Percentiles rank a stretch among this genome's conserved stretches.
Evolutionary conservation across 768 basidiomycete genomes (phyloP).

Genomic region (Tricholoma hemisulphureum): DNA sequence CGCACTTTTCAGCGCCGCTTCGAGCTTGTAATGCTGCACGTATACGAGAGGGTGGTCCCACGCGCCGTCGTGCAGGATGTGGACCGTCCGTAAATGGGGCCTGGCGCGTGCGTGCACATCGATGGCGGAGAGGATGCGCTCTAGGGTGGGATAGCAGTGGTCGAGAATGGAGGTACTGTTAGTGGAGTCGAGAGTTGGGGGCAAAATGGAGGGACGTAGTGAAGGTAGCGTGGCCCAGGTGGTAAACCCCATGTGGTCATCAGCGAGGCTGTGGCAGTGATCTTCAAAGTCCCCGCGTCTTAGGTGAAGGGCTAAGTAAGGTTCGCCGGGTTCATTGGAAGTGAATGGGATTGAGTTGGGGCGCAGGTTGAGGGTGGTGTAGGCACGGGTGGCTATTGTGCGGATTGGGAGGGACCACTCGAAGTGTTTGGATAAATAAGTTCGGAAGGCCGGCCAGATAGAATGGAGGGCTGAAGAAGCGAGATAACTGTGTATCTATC

Average conservation of each 20-base stretch:
- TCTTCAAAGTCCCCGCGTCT: conserved; percentile 46
- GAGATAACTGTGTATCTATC: conserved; percentile 31
- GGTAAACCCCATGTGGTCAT: conserved; percentile 38
- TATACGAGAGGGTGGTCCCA: conserved; percentile 47
- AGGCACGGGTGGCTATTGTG: conserved; percentile 34
- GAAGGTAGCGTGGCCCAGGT: conserved; percentile 49
- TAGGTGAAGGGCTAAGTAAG: conserved; percentile 48
- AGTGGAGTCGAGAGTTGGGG: conserved; percentile 35
- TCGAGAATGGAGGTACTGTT: conserved; percentile 38
- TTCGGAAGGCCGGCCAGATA: conserved; percentile 41
- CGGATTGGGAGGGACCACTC: conserved; percentile 40
- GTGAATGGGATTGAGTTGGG: conserved; percentile 16
- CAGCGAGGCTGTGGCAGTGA: conserved; percentile 39
- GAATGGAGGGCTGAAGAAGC: conserved; percentile 37
- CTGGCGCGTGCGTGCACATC: conserved; percentile 32
- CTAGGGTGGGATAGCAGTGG: conserved; percentile 45
- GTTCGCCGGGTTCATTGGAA: conserved; percentile 20
- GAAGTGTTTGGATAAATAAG: conserved; percentile 39
- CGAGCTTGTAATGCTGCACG: conserved; percentile 40
- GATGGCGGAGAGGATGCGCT: conserved; percentile 41
- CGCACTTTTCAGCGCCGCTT: conserved; percentile 34
- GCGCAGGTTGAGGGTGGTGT: conserved; percentile 33
- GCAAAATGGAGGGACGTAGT: conserved; percentile 28
- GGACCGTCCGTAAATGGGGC: conserved; percentile 38
- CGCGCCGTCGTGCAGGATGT: conserved; percentile 47